These are phyloP conservation scores for Phytophthora nicotianae DNA, from an alignment of 352 stramenopile genomes.

Conservation along the genomic window DNA sequence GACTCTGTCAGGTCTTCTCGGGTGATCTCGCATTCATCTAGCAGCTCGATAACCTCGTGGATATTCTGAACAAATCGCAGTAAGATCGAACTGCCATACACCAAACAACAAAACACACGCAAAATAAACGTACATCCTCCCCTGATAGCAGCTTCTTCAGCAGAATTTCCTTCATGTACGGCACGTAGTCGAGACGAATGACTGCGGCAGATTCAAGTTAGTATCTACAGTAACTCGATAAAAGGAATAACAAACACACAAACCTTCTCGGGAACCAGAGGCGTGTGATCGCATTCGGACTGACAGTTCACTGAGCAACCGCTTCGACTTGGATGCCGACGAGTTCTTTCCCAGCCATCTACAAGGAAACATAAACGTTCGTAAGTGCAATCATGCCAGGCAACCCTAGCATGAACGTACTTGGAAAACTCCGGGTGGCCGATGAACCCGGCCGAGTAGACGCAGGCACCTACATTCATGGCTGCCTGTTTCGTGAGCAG, in stretches of 20 bases:
- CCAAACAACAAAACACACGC: background rate
- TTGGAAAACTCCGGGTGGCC: constrained; percentile 90
- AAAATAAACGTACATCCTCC: constrained; percentile 57
- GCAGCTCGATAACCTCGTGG: constrained; percentile 91
- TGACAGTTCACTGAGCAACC: constrained; percentile 94
- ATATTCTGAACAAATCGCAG: constrained; percentile 70
- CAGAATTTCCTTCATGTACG: constrained; percentile 91
- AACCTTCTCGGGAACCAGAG: constrained; percentile 85
- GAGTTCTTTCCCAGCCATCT: constrained; percentile 99
- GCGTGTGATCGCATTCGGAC: constrained; percentile 93
- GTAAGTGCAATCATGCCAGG: background rate
- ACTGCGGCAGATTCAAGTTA: constrained; percentile 39
- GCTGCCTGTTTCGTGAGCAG: constrained; percentile 92
- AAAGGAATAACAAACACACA: constrained; percentile 3
- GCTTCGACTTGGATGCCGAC: constrained; percentile 93
- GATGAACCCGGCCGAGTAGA: constrained; percentile 85
- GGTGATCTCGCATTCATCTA: constrained; percentile 97
- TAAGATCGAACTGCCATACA: background rate
- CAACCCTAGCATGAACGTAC: constrained; percentile 41
- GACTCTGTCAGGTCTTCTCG: constrained; percentile 98
- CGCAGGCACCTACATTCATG: constrained; percentile 89
- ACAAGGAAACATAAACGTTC: constrained; percentile 48
- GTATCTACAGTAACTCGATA: background rate
- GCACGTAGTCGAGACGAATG: constrained; percentile 88
- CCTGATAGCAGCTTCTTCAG: constrained; percentile 76